These are phyloP conservation scores for Neospermospora avenae DNA, from an alignment of 2,329 filamentous ascomycete genomes.

Conservation along the genomic window DNA sequence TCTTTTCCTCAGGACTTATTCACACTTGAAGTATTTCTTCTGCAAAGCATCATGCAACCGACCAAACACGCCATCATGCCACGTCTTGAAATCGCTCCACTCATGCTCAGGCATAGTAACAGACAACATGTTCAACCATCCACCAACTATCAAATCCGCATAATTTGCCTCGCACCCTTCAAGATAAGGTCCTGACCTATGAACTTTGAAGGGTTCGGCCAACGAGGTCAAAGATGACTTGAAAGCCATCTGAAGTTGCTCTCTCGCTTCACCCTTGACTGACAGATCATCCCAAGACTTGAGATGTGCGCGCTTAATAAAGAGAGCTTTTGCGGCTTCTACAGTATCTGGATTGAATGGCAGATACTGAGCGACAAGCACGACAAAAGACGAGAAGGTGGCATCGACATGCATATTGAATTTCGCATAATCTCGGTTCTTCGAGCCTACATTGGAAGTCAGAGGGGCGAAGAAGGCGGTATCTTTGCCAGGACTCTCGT, in stretches of 20 bases:
- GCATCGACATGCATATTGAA: constrained; percentile 56
- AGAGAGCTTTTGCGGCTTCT: background rate
- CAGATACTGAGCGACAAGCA: constrained; percentile 41
- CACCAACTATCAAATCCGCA: constrained; percentile 43
- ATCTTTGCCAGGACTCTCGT: constrained; percentile 32
- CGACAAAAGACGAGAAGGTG: constrained; percentile 46
- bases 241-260: background rate
- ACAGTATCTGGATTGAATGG: constrained; percentile 31
- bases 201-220: constrained; percentile 35
- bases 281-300: constrained; percentile 45
- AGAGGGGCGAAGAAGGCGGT: constrained; percentile 38
- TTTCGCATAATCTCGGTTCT: constrained; percentile 38
- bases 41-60: constrained; percentile 13
- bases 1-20: background rate
- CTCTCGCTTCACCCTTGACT: background rate
- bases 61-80: constrained; percentile 17
- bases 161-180: constrained; percentile 36
- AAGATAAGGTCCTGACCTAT: constrained; percentile 31
- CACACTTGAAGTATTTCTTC: constrained; percentile 11
- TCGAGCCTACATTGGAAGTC: constrained; percentile 20
- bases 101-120: constrained; percentile 9
- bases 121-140: constrained; percentile 38
- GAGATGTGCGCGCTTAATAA: constrained; percentile 32
- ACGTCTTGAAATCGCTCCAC: constrained; percentile 12
- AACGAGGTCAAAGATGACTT: constrained; percentile 41